These are phyloP conservation scores for Ophiobolus disseminans DNA, from an alignment of 2,329 filamentous ascomycete species.

Conservation along the genomic window DNA sequence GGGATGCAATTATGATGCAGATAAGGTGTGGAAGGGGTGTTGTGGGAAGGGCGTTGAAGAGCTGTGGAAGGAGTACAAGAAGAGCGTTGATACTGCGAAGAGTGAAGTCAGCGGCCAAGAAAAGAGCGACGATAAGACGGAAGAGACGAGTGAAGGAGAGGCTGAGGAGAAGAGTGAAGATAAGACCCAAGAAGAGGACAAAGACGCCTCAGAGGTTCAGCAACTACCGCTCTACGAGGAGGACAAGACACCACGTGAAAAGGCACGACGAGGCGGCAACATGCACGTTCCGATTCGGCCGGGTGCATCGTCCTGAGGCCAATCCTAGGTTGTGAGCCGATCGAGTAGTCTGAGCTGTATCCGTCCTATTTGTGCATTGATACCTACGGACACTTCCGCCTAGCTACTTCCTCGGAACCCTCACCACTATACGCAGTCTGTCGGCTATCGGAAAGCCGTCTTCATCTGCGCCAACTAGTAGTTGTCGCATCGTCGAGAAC, in stretches of 20 bases:
- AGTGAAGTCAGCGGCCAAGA: conserved; percentile 8
- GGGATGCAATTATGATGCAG: conserved; percentile 68
- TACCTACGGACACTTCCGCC: no score
- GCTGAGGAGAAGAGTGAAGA: background rate
- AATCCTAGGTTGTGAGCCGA: background rate
- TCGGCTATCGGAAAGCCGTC: no score
- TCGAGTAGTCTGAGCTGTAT: no score
- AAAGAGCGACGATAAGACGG: background rate
- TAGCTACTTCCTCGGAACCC: no score
- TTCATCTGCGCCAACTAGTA: no score
- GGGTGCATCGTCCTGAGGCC: background rate
- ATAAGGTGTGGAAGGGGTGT: conserved; percentile 71
- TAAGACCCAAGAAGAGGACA: background rate
- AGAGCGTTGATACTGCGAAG: conserved; percentile 57
- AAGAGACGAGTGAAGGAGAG: background rate
- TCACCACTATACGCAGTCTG: no score
- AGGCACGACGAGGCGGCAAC: conserved; percentile 19
- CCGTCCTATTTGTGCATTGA: no score
- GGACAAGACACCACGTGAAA: conserved; percentile 13
- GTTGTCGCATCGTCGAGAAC: no score
- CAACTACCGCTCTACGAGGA: conserved; percentile 5
- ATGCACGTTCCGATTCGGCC: conserved; percentile 20
- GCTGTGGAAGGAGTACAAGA: conserved; percentile 77
- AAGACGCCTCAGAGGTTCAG: background rate
- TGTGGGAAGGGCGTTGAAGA: conserved; percentile 70